These are phyloP conservation scores for Penicillium verhagenii DNA, from an alignment of 495 filamentous ascomycete species.

Conservation along the genomic window DNA sequence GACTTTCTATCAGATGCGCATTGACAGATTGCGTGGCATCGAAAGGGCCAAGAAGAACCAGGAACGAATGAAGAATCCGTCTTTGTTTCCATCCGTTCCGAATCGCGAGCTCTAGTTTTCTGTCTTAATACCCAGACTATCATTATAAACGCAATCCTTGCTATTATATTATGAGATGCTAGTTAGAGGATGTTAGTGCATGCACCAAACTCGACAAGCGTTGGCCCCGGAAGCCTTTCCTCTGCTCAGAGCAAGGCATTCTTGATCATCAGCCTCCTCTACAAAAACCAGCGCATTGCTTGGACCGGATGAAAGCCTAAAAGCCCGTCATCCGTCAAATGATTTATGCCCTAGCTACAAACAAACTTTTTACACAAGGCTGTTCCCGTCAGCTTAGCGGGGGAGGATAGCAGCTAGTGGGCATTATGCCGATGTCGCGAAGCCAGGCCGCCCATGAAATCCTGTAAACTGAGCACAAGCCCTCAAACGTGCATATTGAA, in stretches of 20 bases:
- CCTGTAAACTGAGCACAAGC: conserved; percentile 1
- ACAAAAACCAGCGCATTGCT: not conserved
- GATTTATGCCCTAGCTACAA: not conserved
- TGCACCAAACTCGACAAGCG: not conserved
- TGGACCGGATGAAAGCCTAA: not conserved
- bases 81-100: conserved; percentile 81
- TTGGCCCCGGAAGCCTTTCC: not conserved
- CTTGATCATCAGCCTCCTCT: not conserved
- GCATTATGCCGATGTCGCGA: not conserved
- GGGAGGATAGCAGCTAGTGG: not conserved
- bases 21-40: conserved; percentile 73
- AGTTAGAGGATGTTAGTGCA: not conserved
- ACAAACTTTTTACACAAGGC: not conserved
- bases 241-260: not conserved
- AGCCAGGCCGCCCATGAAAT: not conserved
- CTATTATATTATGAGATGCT: not conserved
- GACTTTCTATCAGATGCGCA: conserved; percentile 80
- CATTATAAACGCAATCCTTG: not conserved
- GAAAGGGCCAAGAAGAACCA: conserved; percentile 80
- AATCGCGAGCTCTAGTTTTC: conserved; percentile 53
- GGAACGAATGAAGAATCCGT: conserved; percentile 76
- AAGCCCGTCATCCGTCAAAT: not conserved
- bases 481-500: conserved; percentile 1
- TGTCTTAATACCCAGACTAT: not conserved
- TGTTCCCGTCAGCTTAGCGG: not conserved